phyloP scores from a whole-genome alignment of 148 eudicot species.

The Rhododendron ferrugineum region DNA sequence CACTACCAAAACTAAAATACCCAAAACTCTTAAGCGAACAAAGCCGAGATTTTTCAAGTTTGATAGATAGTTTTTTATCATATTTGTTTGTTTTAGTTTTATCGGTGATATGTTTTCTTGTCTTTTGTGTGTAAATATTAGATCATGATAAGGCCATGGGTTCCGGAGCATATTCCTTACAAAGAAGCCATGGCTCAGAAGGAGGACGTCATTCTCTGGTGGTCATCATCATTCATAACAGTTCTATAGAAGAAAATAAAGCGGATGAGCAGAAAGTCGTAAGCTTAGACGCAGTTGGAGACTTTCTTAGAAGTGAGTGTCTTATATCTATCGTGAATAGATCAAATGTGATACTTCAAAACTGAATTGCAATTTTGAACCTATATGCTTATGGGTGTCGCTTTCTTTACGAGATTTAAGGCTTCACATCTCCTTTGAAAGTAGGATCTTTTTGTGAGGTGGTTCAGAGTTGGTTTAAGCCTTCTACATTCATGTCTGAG shows the following conservation, averaged over 20 bases:
- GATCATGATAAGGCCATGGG: too few species aligned
- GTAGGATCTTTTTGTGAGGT: background rate
- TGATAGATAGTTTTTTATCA: too few species aligned
- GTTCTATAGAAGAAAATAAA: constrained; percentile 19
- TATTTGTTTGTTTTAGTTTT: too few species aligned
- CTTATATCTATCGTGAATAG: background rate
- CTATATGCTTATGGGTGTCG: background rate
- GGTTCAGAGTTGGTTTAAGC: background rate
- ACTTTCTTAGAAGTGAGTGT: constrained; percentile 37
- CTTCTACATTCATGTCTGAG: background rate
- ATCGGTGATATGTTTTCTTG: too few species aligned
- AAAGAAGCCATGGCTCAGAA: constrained; percentile 38
- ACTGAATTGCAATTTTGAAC: background rate
- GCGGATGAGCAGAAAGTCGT: constrained; percentile 24
- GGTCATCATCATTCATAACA: constrained; percentile 32
- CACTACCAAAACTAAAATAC: too few species aligned
- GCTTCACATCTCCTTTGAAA: background rate
- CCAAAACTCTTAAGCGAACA: too few species aligned
- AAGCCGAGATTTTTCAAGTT: too few species aligned
- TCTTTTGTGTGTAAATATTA: too few species aligned
- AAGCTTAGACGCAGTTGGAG: constrained; percentile 27
- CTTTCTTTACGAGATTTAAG: background rate
- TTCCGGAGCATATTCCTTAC: constrained; percentile 25
- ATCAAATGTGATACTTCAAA: background rate
- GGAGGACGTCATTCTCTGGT: constrained; percentile 53